Conservation (phyloP, 2,329 filamentous ascomycete species). For the Trichoderma aggressivum region DNA sequence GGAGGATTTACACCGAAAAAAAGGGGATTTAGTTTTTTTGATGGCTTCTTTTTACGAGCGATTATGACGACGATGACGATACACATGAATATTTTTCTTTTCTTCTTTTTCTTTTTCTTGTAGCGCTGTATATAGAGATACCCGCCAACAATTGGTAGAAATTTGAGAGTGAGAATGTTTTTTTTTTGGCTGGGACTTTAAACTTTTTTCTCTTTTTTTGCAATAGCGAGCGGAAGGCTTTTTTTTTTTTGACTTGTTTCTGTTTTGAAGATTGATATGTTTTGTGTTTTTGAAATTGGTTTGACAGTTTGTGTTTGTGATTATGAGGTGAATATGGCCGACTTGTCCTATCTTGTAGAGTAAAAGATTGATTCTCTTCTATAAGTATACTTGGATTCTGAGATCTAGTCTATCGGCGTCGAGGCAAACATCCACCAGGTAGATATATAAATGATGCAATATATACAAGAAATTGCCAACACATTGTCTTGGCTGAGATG, state of each 20-base stretch:
- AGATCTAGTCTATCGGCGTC: too few relatives aligned
- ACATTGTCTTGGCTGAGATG: not conserved
- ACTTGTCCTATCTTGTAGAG: not conserved
- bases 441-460: not conserved
- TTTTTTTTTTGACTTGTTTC: not conserved
- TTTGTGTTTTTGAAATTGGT: not conserved
- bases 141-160: slow-evolving; percentile 26
- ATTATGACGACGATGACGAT: slow-evolving; percentile 20
- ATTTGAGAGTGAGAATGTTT: slow-evolving; percentile 26
- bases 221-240: not conserved
- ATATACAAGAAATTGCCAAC: not conserved
- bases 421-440: not conserved
- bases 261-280: not conserved
- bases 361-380: not conserved
- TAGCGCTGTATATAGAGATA: slow-evolving; percentile 33
- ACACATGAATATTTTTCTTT: not conserved
- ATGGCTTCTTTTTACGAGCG: not conserved
- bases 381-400: not conserved
- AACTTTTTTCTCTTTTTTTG: not conserved
- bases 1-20: not conserved
- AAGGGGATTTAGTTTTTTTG: not conserved
- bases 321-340: not conserved
- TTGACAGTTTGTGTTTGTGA: not conserved
- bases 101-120: not conserved
- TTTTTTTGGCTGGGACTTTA: slow-evolving; percentile 8